These are phyloP conservation scores for Blastobotrys apis DNA, from an alignment of 1,139 yeast genomes.

Conservation along the genomic window DNA sequence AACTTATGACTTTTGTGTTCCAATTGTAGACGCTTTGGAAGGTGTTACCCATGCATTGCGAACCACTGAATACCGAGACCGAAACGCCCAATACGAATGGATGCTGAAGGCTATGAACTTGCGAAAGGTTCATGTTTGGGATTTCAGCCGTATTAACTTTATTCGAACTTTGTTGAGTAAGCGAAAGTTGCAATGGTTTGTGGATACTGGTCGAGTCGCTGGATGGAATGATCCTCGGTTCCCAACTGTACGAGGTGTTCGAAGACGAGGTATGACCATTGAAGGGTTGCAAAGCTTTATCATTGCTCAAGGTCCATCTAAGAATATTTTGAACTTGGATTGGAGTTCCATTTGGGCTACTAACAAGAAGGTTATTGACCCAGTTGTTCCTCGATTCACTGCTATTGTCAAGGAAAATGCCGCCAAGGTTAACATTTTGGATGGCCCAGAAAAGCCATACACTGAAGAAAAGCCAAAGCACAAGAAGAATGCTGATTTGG, in stretches of 20 bases:
- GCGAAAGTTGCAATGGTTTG: constrained; percentile 98
- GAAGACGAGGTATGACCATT: constrained; percentile 99
- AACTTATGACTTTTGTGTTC: constrained; percentile 97
- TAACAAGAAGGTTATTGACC: constrained; percentile 94
- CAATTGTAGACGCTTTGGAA: constrained; percentile 88
- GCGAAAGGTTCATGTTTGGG: constrained; percentile 95
- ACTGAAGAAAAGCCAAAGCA: constrained; percentile 83
- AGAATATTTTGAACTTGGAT: constrained; percentile 90
- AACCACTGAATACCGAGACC: constrained; percentile 96
- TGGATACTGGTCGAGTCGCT: constrained; percentile 75
- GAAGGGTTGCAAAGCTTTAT: constrained; percentile 93
- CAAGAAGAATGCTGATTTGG: constrained; percentile 92
- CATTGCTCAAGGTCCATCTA: constrained; percentile 93
- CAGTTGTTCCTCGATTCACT: constrained; percentile 91
- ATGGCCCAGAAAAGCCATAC: constrained; percentile 57
- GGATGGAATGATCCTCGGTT: constrained; percentile 99
- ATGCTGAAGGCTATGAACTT: constrained; percentile 72
- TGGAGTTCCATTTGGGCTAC: constrained; percentile 97
- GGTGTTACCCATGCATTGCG: constrained; percentile 97
- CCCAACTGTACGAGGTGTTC: constrained; percentile 98
- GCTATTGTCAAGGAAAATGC: constrained; percentile 62
- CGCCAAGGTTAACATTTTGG: constrained; percentile 48
- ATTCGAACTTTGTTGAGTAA: constrained; percentile 90
- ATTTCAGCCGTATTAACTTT: constrained; percentile 93
- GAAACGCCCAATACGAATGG: constrained; percentile 98